These are phyloP conservation scores for Vigna unguiculata DNA, from an alignment of 306 rosid genomes.

Conservation along the genomic window DNA sequence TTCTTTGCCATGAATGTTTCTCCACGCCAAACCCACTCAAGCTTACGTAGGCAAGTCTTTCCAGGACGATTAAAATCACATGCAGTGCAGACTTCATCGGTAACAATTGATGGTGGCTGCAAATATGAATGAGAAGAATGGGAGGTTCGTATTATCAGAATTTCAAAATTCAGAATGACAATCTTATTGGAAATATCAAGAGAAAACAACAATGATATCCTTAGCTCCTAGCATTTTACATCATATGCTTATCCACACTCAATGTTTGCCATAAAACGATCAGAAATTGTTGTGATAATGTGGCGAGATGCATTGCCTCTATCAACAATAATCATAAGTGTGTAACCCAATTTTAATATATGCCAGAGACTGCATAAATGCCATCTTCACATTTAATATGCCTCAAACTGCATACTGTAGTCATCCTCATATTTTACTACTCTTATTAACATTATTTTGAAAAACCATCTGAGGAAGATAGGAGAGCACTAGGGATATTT, in stretches of 20 bases:
- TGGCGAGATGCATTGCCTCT: slow-evolving; percentile 14
- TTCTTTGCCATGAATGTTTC: slow-evolving; percentile 85
- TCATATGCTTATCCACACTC: slow-evolving; percentile 15
- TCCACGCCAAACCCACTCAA: slow-evolving; percentile 99
- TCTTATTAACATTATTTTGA: neutral
- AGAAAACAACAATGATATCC: slow-evolving; percentile 27
- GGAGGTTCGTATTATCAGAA: slow-evolving; percentile 31
- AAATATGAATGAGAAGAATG: slow-evolving; percentile 44
- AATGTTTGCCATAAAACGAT: slow-evolving; percentile 10
- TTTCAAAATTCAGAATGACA: slow-evolving; percentile 34
- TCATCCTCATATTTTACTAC: slow-evolving; percentile 9
- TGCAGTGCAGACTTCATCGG: slow-evolving; percentile 97
- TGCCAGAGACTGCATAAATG: slow-evolving; percentile 15
- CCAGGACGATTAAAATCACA: slow-evolving; percentile 99
- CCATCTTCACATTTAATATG: neutral
- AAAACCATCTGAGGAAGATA: slow-evolving; percentile 27
- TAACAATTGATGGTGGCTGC: slow-evolving; percentile 95
- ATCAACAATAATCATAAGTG: slow-evolving; percentile 3
- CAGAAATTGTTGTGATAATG: slow-evolving; percentile 5
- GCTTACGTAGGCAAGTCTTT: slow-evolving; percentile 91
- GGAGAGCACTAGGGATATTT: slow-evolving; percentile 13
- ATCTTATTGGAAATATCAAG: slow-evolving; percentile 28
- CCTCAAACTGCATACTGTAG: slow-evolving; percentile 8
- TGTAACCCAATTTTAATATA: slow-evolving; percentile 11
- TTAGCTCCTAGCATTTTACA: slow-evolving; percentile 21